Base-by-base conservation (phyloP, 768 basidiomycete species). In the Clitopilus hobsonii region DNA sequence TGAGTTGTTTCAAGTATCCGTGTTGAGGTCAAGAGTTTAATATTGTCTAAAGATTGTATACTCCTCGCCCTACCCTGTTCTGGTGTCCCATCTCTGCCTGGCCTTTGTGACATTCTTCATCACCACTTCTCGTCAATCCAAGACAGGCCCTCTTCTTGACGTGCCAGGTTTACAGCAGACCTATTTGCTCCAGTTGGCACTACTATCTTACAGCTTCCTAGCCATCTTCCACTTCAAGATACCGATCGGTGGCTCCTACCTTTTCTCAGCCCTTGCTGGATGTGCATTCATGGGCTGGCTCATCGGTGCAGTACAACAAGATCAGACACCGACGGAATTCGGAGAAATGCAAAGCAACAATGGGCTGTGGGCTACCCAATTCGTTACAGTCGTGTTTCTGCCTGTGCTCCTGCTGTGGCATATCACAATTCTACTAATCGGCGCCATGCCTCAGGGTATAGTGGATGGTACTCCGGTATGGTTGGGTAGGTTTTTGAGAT, bases 301-400 rank as follows among this genome's bases (percentile, higher is more conserved):
- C 2, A 54, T 79, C 14, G 74, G 71, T 1, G 65, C 69, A 25
- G 53, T 72, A 13, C 76, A 77, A 59, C 74, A 54, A 18, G 38
- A 48, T 22, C 8, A 22, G 8, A 54, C 22, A 28, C 28, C 49
- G 29, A 38, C 32, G 30, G 18, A 30, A 13, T 16, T 51, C 23
- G 26, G 32, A 23, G 24, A 30, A n/a, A 52, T 52, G 28, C 61
- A 61, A 26, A 66, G 67, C 53, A 60, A 55, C 20, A 60, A 69
- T 28, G 69, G 69, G 27, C 74, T 72, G 68, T 89, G 88, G 86
- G 77, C 85, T 38, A 57, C 78, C 36, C 84, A 89, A 63, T 62
- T 85, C 36, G 49, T 86, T 3, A 56, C 85, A 5, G 71, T 78
- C 0, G 74, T 88, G 2, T 80, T 83, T 3, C 49, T 81, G 0